phyloP scores from a whole-genome alignment of 352 stramenopile genomes.

The Proteromonas lacertae region DNA sequence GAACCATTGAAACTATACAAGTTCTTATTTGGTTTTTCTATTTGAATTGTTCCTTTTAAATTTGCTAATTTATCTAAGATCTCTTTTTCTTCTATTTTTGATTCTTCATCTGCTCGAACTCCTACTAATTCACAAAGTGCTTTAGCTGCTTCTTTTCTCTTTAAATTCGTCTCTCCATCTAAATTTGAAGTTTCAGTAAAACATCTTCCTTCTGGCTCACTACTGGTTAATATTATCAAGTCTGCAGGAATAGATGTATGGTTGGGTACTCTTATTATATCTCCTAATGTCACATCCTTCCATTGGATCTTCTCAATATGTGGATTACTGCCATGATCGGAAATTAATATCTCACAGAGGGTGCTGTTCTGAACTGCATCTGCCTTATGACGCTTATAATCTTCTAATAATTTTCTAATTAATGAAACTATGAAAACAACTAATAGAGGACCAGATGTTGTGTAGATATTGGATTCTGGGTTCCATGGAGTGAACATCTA shows the following conservation, averaged over 20 bases:
- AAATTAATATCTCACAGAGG: too few species aligned
- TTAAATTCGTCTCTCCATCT: conserved; percentile 56
- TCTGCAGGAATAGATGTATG: conserved; percentile 37
- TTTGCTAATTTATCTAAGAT: conserved; percentile 1
- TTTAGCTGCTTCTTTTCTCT: conserved; percentile 19
- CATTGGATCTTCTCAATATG: conserved; percentile 23
- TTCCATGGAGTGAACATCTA: too few species aligned
- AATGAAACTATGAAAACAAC: conserved; percentile 27
- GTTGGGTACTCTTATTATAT: conserved; percentile 24
- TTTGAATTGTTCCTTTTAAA: conserved; percentile 18
- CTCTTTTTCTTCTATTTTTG: conserved; percentile 2
- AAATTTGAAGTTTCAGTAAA: conserved; percentile 56
- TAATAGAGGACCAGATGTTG: too few species aligned
- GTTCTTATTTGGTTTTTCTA: conserved; percentile 32
- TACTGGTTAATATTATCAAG: conserved; percentile 29
- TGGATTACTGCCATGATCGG: too few species aligned
- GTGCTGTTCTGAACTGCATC: too few species aligned
- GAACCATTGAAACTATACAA: conserved; percentile 29
- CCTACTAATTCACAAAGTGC: background rate
- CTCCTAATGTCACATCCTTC: conserved; percentile 36
- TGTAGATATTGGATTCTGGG: too few species aligned
- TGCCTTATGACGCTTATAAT: conserved; percentile 22
- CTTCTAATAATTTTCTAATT: conserved; percentile 21
- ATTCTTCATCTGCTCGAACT: background rate
- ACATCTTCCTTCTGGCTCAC: conserved; percentile 14